These are phyloP conservation scores for Ogataea saltuana DNA, from an alignment of 805 yeast genomes.

Conservation along the genomic window DNA sequence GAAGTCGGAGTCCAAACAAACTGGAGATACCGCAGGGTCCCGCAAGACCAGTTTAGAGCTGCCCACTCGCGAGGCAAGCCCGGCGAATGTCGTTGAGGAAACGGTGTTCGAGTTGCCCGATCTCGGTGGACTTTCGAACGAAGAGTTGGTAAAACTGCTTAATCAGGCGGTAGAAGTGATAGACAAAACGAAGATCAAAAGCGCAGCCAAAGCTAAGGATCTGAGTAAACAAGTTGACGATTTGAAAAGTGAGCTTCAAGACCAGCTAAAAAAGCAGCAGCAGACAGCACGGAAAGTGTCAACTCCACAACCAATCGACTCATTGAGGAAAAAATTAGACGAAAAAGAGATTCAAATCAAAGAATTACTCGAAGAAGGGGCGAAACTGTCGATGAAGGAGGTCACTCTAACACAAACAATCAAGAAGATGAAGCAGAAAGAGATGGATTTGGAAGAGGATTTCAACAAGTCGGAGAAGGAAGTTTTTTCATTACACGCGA, in stretches of 20 bases:
- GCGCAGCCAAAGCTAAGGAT: slow-evolving; percentile 8
- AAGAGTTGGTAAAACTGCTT: slow-evolving; percentile 17
- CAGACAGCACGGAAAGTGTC: slow-evolving; percentile 15
- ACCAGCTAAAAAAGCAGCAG: slow-evolving; percentile 8
- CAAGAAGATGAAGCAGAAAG: slow-evolving; percentile 56
- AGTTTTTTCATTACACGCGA: slow-evolving; percentile 27
- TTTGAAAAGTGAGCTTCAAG: slow-evolving; percentile 27
- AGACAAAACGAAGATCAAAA: slow-evolving; percentile 10
- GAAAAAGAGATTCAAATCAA: slow-evolving; percentile 63
- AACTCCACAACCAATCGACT: slow-evolving; percentile 14
- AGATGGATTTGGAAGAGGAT: slow-evolving; percentile 39
- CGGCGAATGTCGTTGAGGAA: neutral
- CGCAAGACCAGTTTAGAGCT: slow-evolving; percentile 10
- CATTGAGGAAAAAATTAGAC: slow-evolving; percentile 35
- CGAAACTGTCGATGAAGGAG: slow-evolving; percentile 69
- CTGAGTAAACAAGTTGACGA: slow-evolving; percentile 30
- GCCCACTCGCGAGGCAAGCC: slow-evolving; percentile 3
- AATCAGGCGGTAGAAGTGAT: slow-evolving; percentile 8
- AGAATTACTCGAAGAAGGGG: slow-evolving; percentile 74
- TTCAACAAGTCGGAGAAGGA: slow-evolving; percentile 32
- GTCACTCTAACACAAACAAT: slow-evolving; percentile 65
- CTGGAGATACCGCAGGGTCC: neutral
- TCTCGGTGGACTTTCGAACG: slow-evolving; percentile 13
- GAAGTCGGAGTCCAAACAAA: slow-evolving; percentile 8
- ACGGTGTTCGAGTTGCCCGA: slow-evolving; percentile 18